Evolutionary conservation across 2,329 filamentous ascomycete genomes (phyloP).

Genomic region (Oidium heveae): DNA sequence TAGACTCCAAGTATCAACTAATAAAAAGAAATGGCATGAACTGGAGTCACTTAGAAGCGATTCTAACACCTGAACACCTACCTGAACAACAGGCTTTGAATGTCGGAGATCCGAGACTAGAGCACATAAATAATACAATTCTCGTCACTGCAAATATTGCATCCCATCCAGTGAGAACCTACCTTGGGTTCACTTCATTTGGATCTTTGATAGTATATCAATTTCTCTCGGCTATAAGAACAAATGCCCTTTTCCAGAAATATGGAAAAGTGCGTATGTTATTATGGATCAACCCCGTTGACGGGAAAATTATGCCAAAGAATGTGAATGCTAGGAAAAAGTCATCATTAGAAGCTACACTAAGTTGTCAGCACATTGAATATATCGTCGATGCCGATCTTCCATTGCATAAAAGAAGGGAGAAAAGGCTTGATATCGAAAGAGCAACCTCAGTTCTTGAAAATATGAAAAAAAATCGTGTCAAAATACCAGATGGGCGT

Average conservation of each 20-base stretch:
- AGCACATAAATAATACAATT: slow-evolving; percentile 40
- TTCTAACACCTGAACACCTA: slow-evolving; percentile 25
- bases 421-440: slow-evolving; percentile 22
- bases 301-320: slow-evolving; percentile 33
- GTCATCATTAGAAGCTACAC: slow-evolving; percentile 30
- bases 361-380: slow-evolving; percentile 30
- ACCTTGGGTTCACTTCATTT: slow-evolving; percentile 25
- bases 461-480: slow-evolving; percentile 21
- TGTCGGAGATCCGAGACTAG: slow-evolving; percentile 16
- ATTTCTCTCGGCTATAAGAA: slow-evolving; percentile 31
- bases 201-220: slow-evolving; percentile 33
- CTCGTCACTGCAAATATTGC: slow-evolving; percentile 47
- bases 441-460: slow-evolving; percentile 18
- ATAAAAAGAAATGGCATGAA: slow-evolving; percentile 31
- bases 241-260: slow-evolving; percentile 36
- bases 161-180: slow-evolving; percentile 22
- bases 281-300: slow-evolving; percentile 39
- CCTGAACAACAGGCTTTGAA: slow-evolving; percentile 24
- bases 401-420: slow-evolving; percentile 15
- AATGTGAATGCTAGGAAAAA: slow-evolving; percentile 28
- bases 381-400: slow-evolving; percentile 25
- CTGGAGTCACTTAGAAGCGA: slow-evolving; percentile 29
- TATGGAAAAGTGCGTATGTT: slow-evolving; percentile 65
- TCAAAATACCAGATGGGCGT: slow-evolving; percentile 21
- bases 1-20: slow-evolving; percentile 22